Evolutionary conservation across 768 basidiomycete species (phyloP), one percentile per base, ranked within the genome.

Genomic region (Pisolithus orientalis): DNA sequence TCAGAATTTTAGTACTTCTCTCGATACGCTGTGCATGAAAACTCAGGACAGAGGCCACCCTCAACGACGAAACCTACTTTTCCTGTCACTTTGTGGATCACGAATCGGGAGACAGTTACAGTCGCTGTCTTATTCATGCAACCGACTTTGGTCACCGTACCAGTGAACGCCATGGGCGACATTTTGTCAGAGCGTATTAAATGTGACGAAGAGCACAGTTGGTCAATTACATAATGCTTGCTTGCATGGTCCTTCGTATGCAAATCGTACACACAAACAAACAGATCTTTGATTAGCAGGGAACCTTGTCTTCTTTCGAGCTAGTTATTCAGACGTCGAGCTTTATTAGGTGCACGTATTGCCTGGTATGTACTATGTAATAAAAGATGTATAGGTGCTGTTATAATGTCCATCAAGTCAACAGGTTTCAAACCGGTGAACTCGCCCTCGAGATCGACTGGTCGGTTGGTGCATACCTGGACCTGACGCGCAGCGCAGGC

Each of bases 71-170:
- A 42, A 64, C 75, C 58, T 57, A 90, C 90, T 77, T 92, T 92
- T 59, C 85, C 83, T 5, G 89, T 91, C 44, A 80, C 62, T 54
- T 79, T 78, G 62, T 92, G 88, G n/a, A 80, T 68, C 38, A 86
- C 75, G 73, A 76, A 81, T 52, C 90, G 79, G 24, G 85, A 82
- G 7, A 92, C 88, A 0, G 86, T 84, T 45, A 92, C 89, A 0
- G 90, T 92, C 13, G 79, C 90, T 0, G 90, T 92, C 65, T 90
- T 91, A 50, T 83, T 75, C 89, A 92, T 92, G 58, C 75, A 80
- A 8, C 90, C 89, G 21, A 80, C 85, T 67, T 88, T 91, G 31
- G 87, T 85, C 17, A 92, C 90, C 38, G 82, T 60, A 16, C 90
- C 90, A 24, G 75, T 75, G 57, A 92, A 79, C 14, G 82, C 70